Base-by-base conservation (phyloP, 2,329 filamentous ascomycete genomes). In the Aspergillus persii region DNA sequence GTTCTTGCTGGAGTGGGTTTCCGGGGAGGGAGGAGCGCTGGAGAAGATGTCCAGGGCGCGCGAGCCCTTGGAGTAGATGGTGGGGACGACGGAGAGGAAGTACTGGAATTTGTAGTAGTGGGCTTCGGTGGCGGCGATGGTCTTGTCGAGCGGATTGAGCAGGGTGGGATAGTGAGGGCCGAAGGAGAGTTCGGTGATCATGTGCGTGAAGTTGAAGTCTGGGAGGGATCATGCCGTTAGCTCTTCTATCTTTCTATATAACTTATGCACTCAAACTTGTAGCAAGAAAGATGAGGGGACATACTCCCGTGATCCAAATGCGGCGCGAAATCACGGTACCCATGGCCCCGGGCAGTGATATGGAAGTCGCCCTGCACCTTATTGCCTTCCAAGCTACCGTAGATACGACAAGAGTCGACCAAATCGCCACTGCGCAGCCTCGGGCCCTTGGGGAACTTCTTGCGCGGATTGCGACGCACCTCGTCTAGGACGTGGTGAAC, bases 281-380 rank as follows among this genome's bases (percentile, higher is more conserved):
- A 26, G 57, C 18, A 23, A 23, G 39, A 26, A 33, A 31, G 59
- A 12, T n/a, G 39, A 29, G 49, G 47, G 26, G 15, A 81, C 87
- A 77, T 83, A 95, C 92, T 76, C 46, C 74, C 81, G 75, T 98
- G 94, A 69, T 96, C 90, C 64, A 98, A 79, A 79, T 98, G 93
- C 61, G 82, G 81, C 44, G 88, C 90, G 65, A 86, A 82, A 72
- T 93, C 92, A 76, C 86, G 85, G 76, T 99, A 99, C n/a, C 95
- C 95, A 75, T 98, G 94, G 0, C 95, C 95, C 62, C 92, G 81
- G 3, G 95, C 95, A 1, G 95, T 99, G 70, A 99, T 95, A 74
- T 99, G 95, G 73, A 99, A 98, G 75, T 99, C 94, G 3, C 94
- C 95, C 77, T 97, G 94, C 49, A 99, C 95, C 79, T 96, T 96